Conservation (phyloP, 1,284 basidiomycete genomes). For the Papiliotrema laurentii region DNA sequence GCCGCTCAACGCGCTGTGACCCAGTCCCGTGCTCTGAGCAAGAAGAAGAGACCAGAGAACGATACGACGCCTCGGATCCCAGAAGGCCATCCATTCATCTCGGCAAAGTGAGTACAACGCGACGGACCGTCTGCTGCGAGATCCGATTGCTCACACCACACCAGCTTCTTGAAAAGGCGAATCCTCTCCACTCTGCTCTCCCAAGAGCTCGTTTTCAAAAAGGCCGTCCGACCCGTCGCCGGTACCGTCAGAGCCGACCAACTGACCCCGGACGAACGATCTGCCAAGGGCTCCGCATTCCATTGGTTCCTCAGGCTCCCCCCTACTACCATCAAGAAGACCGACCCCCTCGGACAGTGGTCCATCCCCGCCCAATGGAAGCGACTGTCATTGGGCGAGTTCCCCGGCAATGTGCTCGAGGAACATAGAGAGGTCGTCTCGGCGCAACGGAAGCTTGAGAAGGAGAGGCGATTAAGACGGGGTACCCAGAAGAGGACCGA, state of each 20-base stretch:
- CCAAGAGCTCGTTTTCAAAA: conserved; percentile 30
- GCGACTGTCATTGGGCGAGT: conserved; percentile 11
- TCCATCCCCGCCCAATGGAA: conserved; percentile 15
- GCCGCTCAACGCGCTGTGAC: neutral
- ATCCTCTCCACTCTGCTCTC: conserved; percentile 36
- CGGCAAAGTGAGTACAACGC: conserved; percentile 30
- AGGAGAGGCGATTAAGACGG: conserved; percentile 4
- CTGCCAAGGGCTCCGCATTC: neutral
- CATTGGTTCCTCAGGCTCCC: neutral
- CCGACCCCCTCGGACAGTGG: neutral
- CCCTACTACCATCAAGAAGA: neutral
- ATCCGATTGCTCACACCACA: too few species aligned
- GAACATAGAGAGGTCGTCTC: conserved; percentile 3
- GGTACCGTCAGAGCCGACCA: conserved; percentile 1
- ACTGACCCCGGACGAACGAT: neutral
- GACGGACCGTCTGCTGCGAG: neutral
- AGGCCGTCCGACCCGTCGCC: conserved; percentile 3
- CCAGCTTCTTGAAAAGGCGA: conserved; percentile 41
- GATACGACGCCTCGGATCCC: conserved; percentile 19
- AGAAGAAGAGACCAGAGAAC: conserved; percentile 8
- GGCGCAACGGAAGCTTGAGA: conserved; percentile 1
- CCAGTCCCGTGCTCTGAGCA: conserved; percentile 5
- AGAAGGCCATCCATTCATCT: conserved; percentile 36
- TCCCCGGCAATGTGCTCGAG: conserved; percentile 4
- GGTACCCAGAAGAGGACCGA: conserved; percentile 14